Evolutionary conservation across 495 filamentous ascomycete genomes (phyloP).

Genomic region (Penicillium lividum): DNA sequence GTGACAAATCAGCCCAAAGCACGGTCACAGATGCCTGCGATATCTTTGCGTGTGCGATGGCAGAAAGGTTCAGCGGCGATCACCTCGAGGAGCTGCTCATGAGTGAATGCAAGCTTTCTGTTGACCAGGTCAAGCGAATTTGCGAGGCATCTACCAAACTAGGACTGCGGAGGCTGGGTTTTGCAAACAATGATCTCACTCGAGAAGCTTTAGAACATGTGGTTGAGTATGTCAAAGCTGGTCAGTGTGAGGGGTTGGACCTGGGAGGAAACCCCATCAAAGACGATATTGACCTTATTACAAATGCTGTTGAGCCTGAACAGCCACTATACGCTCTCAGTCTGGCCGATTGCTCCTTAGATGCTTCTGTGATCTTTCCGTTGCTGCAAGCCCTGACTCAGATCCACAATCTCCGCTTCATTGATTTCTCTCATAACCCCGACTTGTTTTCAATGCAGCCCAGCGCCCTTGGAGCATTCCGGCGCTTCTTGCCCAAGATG

Average conservation of each 20-base stretch:
- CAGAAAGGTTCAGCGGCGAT: slow-evolving; percentile 70
- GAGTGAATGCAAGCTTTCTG: slow-evolving; percentile 70
- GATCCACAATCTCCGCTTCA: slow-evolving; percentile 77
- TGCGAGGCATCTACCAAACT: slow-evolving; percentile 74
- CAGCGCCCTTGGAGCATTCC: slow-evolving; percentile 72
- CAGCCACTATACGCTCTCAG: slow-evolving; percentile 77
- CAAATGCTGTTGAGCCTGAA: slow-evolving; percentile 59
- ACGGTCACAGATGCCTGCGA: slow-evolving; percentile 48
- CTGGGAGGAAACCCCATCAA: slow-evolving; percentile 86
- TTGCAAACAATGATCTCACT: slow-evolving; percentile 79
- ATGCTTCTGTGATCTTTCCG: slow-evolving; percentile 65
- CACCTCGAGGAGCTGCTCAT: slow-evolving; percentile 84
- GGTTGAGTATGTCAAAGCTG: slow-evolving; percentile 67
- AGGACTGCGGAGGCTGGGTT: slow-evolving; percentile 72
- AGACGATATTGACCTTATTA: slow-evolving; percentile 68
- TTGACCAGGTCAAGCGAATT: slow-evolving; percentile 68
- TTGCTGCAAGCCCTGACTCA: slow-evolving; percentile 73
- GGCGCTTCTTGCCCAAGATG: slow-evolving; percentile 84
- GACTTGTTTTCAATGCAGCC: slow-evolving; percentile 73
- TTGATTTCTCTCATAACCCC: slow-evolving; percentile 89
- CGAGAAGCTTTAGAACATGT: slow-evolving; percentile 74
- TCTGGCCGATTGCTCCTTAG: slow-evolving; percentile 83
- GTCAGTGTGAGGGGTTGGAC: slow-evolving; percentile 84
- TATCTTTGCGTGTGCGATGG: slow-evolving; percentile 71
- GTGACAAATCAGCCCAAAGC: slow-evolving; percentile 16